Evolutionary conservation across 2,329 filamentous ascomycete species (phyloP).

Genomic region (Fusarium pininemorale): DNA sequence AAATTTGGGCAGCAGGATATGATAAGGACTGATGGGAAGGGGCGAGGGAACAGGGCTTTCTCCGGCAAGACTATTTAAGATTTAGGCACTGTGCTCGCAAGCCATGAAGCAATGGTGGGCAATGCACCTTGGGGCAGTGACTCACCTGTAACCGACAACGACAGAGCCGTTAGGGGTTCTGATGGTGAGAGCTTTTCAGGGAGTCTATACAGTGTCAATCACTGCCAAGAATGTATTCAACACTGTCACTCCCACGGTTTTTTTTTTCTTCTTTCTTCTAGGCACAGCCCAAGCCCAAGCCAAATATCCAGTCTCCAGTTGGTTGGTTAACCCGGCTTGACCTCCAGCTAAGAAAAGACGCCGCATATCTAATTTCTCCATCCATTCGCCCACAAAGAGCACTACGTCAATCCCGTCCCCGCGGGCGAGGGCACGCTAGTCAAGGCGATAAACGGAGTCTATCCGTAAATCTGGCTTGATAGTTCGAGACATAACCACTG

Average conservation of each 20-base stretch:
- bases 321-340: slow-evolving; percentile 10
- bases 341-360: neutral
- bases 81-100: slow-evolving; percentile 25
- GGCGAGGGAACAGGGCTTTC: slow-evolving; percentile 40
- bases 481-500: slow-evolving; percentile 8
- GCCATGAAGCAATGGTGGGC: neutral
- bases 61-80: slow-evolving; percentile 22
- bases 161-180: neutral
- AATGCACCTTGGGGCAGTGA: neutral
- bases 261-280: neutral
- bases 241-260: slow-evolving; percentile 21
- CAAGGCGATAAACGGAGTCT: slow-evolving; percentile 5
- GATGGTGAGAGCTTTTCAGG: slow-evolving; percentile 6
- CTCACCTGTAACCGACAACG: slow-evolving; percentile 2
- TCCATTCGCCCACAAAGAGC: slow-evolving; percentile 20
- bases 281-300: slow-evolving; percentile 5
- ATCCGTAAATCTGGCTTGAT: slow-evolving; percentile 17
- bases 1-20: slow-evolving; percentile 51
- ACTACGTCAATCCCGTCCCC: slow-evolving; percentile 35
- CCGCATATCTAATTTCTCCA: slow-evolving; percentile 23
- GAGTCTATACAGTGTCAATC: slow-evolving; percentile 20
- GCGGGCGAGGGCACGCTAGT: slow-evolving; percentile 39
- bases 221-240: neutral
- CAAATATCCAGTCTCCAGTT: slow-evolving; percentile 14
- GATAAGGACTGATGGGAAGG: slow-evolving; percentile 45